Evolutionary conservation across 306 rosid genomes (phyloP).

Genomic region (Pterocarpus macrocarpus): DNA sequence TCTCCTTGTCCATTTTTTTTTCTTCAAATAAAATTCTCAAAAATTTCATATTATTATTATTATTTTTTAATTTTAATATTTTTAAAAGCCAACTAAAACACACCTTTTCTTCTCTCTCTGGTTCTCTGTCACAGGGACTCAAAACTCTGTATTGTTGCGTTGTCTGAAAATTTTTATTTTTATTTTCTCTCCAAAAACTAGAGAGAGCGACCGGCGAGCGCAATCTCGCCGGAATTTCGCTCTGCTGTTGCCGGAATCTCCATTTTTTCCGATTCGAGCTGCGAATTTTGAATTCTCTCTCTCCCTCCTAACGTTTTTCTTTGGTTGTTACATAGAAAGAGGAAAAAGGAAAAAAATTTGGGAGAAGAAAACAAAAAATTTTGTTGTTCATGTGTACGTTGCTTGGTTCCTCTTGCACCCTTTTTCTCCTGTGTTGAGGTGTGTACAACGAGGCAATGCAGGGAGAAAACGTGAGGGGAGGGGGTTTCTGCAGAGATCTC

Average conservation of each 20-base stretch:
- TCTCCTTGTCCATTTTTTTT: not conserved
- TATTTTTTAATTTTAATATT: not conserved
- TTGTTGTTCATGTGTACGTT: not conserved
- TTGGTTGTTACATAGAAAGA: not conserved
- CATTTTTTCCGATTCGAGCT: conserved; percentile 24
- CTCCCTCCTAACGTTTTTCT: not conserved
- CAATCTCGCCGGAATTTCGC: conserved; percentile 64
- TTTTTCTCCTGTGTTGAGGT: not conserved
- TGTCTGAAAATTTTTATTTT: conserved; percentile 28
- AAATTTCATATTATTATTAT: not conserved
- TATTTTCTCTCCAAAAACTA: conserved; percentile 26
- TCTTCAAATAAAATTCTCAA: not conserved
- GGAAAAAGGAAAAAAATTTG: not conserved
- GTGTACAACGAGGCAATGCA: conserved; percentile 46
- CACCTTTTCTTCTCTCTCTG: conserved; percentile 17
- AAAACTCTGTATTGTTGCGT: conserved; percentile 43
- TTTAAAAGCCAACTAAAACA: conserved; percentile 61
- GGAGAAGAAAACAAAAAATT: not conserved
- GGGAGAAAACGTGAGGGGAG: not conserved
- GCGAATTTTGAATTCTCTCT: not conserved
- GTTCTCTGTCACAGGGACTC: conserved; percentile 42
- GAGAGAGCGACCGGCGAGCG: conserved; percentile 69
- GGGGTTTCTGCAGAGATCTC: conserved; percentile 49
- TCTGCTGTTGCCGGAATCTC: conserved; percentile 24
- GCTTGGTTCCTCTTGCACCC: not conserved